phyloP scores from a whole-genome alignment of 2,329 filamentous ascomycete genomes.

The Xylaria sp. region DNA sequence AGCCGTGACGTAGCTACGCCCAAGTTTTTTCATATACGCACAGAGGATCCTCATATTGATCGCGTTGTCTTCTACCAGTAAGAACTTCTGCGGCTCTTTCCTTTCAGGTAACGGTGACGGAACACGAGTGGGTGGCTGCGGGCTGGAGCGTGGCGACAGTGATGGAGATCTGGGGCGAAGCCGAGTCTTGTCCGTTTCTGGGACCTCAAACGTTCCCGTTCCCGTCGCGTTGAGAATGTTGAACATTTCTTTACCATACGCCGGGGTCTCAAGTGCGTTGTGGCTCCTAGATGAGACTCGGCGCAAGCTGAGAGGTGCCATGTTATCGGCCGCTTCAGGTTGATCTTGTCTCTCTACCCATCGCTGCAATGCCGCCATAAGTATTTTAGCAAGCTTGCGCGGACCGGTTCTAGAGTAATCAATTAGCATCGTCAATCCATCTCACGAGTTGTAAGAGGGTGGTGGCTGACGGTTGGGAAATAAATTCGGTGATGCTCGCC shows the following conservation, averaged over 20 bases:
- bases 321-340: background rate
- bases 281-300: constrained; percentile 9
- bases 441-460: no score
- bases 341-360: constrained; percentile 33
- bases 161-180: constrained; percentile 20
- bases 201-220: constrained; percentile 10
- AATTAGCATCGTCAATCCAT: background rate
- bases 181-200: background rate
- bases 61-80: constrained; percentile 57
- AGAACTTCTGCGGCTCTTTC: constrained; percentile 25
- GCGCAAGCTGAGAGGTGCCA: background rate
- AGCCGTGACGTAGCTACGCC: constrained; percentile 30
- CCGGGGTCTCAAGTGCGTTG: background rate
- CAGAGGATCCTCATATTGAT: constrained; percentile 53
- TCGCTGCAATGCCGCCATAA: constrained; percentile 37
- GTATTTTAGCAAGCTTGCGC: constrained; percentile 52
- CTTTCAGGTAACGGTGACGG: background rate
- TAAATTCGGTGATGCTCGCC: constrained; percentile 50
- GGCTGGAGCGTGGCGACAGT: constrained; percentile 24
- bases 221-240: constrained; percentile 5
- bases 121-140: background rate
- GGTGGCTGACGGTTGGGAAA: constrained; percentile 53
- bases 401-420: constrained; percentile 49
- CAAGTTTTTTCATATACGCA: constrained; percentile 49
- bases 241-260: background rate